Percentiles rank a stretch among this genome's conserved stretches.
These are phyloP conservation scores for Boletellus sp. DNA, from an alignment of 1,284 basidiomycete species.

Conservation along the genomic window DNA sequence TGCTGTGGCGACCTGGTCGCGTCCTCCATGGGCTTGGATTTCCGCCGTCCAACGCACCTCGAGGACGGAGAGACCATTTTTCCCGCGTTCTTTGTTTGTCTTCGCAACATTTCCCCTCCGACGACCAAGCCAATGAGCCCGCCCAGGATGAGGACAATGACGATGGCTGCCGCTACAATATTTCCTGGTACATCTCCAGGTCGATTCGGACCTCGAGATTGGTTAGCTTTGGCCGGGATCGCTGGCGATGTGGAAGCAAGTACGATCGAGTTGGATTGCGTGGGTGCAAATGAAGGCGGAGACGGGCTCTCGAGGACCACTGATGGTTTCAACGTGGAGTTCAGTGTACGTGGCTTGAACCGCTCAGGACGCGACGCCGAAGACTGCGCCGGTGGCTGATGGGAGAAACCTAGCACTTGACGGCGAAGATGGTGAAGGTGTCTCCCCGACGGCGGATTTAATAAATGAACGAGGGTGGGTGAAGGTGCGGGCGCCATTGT, in stretches of 20 bases:
- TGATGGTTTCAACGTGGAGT: slow-evolving; percentile 8
- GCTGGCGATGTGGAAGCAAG: slow-evolving; percentile 11
- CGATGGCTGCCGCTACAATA: slow-evolving; percentile 20
- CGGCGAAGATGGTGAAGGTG: slow-evolving; percentile 13
- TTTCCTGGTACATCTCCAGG: slow-evolving; percentile 19
- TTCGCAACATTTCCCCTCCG: slow-evolving; percentile 29
- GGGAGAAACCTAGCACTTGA: slow-evolving; percentile 8
- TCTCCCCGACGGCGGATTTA: slow-evolving; percentile 1
- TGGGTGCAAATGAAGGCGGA: slow-evolving; percentile 1
- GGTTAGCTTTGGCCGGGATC: slow-evolving; percentile 1
- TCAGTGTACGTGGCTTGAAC: slow-evolving; percentile 7
- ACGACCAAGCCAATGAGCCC: slow-evolving; percentile 26
- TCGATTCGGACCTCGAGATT: slow-evolving; percentile 5
- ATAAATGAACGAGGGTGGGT: slow-evolving; percentile 1
- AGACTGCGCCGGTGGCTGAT: slow-evolving; percentile 1
- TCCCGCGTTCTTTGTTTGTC: slow-evolving; percentile 9
- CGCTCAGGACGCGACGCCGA: slow-evolving; percentile 1
- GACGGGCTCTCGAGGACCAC: slow-evolving; percentile 5
- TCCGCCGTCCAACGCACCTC: slow-evolving; percentile 5
- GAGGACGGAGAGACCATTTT: not conserved
- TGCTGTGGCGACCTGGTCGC: not conserved
- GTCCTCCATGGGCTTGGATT: slow-evolving; percentile 5
- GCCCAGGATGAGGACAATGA: slow-evolving; percentile 28
- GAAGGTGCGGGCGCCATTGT: slow-evolving; percentile 24
- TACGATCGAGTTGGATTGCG: slow-evolving; percentile 8